Conservation (phyloP, 2,329 filamentous ascomycete species). For the Hymenoscyphus linearis region DNA sequence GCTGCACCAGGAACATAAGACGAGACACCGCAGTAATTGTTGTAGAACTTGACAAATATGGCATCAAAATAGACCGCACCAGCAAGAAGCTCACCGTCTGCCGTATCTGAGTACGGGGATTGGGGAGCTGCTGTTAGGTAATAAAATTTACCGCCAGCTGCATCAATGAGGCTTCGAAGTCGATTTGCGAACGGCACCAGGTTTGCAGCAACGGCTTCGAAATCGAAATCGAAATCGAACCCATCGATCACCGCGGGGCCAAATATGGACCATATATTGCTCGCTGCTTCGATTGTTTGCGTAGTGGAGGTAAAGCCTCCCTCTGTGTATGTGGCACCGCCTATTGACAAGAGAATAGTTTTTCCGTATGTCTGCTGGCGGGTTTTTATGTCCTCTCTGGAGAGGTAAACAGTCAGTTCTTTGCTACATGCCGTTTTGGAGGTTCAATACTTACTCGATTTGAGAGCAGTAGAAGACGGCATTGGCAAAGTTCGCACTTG, state of each 20-base stretch:
- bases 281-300: slow-evolving; percentile 50
- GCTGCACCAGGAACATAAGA: slow-evolving; percentile 42
- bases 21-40: slow-evolving; percentile 52
- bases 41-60: slow-evolving; percentile 40
- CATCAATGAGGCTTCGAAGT: slow-evolving; percentile 51
- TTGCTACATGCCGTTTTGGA: neutral
- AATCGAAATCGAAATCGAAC: slow-evolving; percentile 75
- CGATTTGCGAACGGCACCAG: slow-evolving; percentile 55
- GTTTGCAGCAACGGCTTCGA: slow-evolving; percentile 55
- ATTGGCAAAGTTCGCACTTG: slow-evolving; percentile 59
- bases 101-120: slow-evolving; percentile 59
- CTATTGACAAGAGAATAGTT: slow-evolving; percentile 3
- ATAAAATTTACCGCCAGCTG: slow-evolving; percentile 45
- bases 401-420: neutral
- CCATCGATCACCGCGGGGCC: slow-evolving; percentile 64
- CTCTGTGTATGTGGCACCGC: slow-evolving; percentile 57
- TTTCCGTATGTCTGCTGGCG: slow-evolving; percentile 4
- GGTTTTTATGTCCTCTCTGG: slow-evolving; percentile 12
- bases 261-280: slow-evolving; percentile 66
- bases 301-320: slow-evolving; percentile 54
- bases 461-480: slow-evolving; percentile 58
- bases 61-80: slow-evolving; percentile 42
- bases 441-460: slow-evolving; percentile 49
- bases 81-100: slow-evolving; percentile 52
- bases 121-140: slow-evolving; percentile 63